Conservation (phyloP, 2,329 filamentous ascomycete genomes). For the Penicillium sp. region DNA sequence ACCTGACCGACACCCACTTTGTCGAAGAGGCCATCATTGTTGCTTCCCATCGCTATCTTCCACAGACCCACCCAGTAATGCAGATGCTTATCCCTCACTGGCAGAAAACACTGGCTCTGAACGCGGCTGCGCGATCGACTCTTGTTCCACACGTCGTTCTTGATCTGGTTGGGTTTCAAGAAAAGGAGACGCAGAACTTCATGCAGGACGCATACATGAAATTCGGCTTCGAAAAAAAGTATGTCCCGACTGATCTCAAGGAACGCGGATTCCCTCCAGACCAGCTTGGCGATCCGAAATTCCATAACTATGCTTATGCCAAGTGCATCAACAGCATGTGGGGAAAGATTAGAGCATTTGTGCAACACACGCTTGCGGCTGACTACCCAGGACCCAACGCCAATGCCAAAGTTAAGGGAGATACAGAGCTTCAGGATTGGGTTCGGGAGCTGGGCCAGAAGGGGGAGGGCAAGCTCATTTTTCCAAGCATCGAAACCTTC, state of each 20-base stretch:
- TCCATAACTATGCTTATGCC: background rate
- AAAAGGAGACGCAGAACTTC: background rate
- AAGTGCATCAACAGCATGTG: background rate
- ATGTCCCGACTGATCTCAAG: background rate
- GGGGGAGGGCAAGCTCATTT: background rate
- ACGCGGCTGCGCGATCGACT: background rate
- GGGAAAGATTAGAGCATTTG: background rate
- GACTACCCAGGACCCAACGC: background rate
- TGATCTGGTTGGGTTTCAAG: background rate
- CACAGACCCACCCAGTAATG: background rate
- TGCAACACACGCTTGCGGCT: background rate
- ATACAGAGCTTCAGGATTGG: background rate
- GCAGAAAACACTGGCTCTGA: background rate
- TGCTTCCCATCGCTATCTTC: background rate
- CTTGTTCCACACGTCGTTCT: background rate
- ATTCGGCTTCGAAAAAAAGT: background rate
- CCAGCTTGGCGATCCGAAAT: background rate
- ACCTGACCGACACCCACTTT: background rate
- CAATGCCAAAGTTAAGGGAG: background rate
- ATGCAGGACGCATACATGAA: background rate
- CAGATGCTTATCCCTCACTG: background rate
- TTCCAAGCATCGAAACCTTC: background rate
- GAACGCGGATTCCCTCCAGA: background rate
- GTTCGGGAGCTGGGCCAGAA: background rate
- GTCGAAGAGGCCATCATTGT: slow-evolving; percentile 1